A percentile compares a stretch with the other conserved stretches of the same genome.
phyloP scores from a whole-genome alignment of 2,329 filamentous ascomycete species.

The Stagonosporopsis vannaccii region DNA sequence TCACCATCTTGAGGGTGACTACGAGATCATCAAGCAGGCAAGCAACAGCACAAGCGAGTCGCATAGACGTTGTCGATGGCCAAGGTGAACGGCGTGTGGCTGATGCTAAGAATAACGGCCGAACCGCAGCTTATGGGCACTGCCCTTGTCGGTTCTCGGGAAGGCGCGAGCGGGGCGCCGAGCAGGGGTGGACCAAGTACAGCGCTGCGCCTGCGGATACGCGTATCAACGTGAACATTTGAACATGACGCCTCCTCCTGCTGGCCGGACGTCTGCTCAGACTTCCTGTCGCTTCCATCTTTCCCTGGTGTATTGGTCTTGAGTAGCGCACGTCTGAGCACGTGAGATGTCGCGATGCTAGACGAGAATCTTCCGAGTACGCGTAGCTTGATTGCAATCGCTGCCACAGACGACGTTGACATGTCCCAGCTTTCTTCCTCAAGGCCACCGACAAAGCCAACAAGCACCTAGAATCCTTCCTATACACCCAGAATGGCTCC shows the following conservation, averaged over 20 bases:
- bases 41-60: not conserved
- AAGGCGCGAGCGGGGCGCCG: constrained; percentile 16
- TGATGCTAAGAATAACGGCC: constrained; percentile 15
- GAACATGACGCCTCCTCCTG: constrained; percentile 11
- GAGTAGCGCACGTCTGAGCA: not conserved
- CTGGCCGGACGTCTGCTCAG: constrained; percentile 1
- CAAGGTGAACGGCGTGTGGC: not conserved
- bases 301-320: not conserved
- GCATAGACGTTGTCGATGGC: not conserved
- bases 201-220: constrained; percentile 19
- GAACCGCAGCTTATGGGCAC: constrained; percentile 4
- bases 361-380: constrained; percentile 89
- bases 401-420: constrained; percentile 7
- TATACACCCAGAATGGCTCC: constrained; percentile 74
- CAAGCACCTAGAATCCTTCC: constrained; percentile 62
- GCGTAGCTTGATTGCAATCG: not conserved
- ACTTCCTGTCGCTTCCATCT: not conserved
- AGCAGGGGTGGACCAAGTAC: constrained; percentile 3
- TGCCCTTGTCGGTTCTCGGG: not conserved
- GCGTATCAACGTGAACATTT: constrained; percentile 17
- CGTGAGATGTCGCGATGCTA: constrained; percentile 67
- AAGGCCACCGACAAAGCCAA: constrained; percentile 59
- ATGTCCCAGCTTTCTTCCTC: constrained; percentile 63
- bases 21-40: not conserved
- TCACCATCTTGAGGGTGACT: not conserved